These are phyloP conservation scores for Boletus subcaerulescens DNA, from an alignment of 768 basidiomycete species.

Conservation along the genomic window DNA sequence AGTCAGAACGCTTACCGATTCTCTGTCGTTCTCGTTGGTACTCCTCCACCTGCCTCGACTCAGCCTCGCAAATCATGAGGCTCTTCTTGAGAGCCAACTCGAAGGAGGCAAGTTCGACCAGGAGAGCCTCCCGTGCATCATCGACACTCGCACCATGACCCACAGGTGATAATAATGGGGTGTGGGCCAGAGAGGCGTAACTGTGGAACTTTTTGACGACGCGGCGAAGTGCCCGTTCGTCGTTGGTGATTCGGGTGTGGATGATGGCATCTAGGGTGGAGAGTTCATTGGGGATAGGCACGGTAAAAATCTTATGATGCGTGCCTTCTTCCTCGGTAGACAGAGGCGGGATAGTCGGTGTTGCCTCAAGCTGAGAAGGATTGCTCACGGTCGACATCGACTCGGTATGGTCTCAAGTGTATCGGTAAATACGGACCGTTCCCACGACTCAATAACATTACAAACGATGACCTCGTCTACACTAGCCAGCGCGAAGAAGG, in stretches of 20 bases:
- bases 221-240: conserved; percentile 74
- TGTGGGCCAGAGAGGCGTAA: conserved; percentile 58
- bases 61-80: conserved; percentile 81
- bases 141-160: conserved; percentile 40
- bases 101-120: conserved; percentile 76
- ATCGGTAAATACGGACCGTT: background rate
- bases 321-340: conserved; percentile 65
- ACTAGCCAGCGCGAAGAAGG: too few species aligned
- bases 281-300: conserved; percentile 8
- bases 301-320: conserved; percentile 11
- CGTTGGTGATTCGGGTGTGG: conserved; percentile 76
- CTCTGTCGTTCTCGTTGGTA: conserved; percentile 69
- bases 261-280: conserved; percentile 65
- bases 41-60: conserved; percentile 80
- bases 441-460: background rate
- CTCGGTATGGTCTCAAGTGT: background rate
- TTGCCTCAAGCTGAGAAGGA: conserved; percentile 6
- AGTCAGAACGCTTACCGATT: conserved; percentile 55
- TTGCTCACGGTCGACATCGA: conserved; percentile 8
- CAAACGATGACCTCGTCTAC: too few species aligned
- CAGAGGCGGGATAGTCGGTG: conserved; percentile 40
- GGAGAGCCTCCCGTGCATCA: conserved; percentile 75
- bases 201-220: conserved; percentile 80
- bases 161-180: conserved; percentile 37
- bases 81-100: conserved; percentile 74